A percentile compares a stretch with the other conserved stretches of the same genome.
Conservation (phyloP, 1,284 basidiomycete genomes). For the Ustilago bromivora region DNA sequence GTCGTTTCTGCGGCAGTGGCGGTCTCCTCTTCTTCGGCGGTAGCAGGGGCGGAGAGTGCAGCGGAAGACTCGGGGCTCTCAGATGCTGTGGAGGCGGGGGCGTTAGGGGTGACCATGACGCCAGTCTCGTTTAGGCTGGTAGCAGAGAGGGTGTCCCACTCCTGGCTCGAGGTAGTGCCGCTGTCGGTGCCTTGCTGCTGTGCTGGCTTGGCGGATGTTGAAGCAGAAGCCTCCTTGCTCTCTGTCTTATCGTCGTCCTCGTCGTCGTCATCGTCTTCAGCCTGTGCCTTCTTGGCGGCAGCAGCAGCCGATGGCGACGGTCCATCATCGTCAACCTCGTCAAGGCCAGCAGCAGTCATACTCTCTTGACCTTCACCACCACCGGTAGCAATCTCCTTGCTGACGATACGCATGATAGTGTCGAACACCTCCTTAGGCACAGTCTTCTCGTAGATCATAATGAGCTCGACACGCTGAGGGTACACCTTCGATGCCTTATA, state of each 20-base stretch:
- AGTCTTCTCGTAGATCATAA: conserved; percentile 85
- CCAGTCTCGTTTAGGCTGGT: conserved; percentile 51
- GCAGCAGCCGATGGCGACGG: conserved; percentile 23
- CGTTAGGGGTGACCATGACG: conserved; percentile 41
- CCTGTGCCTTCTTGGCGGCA: not conserved
- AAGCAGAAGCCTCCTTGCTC: conserved; percentile 26
- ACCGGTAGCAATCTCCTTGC: conserved; percentile 80
- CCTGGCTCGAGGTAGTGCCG: conserved; percentile 59
- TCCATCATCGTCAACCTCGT: conserved; percentile 56
- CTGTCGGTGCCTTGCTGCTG: conserved; percentile 41
- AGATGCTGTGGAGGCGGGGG: conserved; percentile 19
- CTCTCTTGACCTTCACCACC: conserved; percentile 38
- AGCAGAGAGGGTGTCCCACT: conserved; percentile 57
- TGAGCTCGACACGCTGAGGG: conserved; percentile 88
- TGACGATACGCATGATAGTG: conserved; percentile 88
- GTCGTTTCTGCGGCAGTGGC: conserved; percentile 2
- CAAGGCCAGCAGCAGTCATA: conserved; percentile 43
- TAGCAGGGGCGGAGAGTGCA: conserved; percentile 10
- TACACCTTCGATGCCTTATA: conserved; percentile 94
- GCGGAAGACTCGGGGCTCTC: conserved; percentile 22
- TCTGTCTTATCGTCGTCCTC: conserved; percentile 11
- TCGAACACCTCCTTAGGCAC: conserved; percentile 88
- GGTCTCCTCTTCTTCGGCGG: conserved; percentile 7
- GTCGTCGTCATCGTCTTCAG: conserved; percentile 10
- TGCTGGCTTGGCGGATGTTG: conserved; percentile 20